Conservation (phyloP, 306 rosid genomes). For the Echinosophora koreensis region DNA sequence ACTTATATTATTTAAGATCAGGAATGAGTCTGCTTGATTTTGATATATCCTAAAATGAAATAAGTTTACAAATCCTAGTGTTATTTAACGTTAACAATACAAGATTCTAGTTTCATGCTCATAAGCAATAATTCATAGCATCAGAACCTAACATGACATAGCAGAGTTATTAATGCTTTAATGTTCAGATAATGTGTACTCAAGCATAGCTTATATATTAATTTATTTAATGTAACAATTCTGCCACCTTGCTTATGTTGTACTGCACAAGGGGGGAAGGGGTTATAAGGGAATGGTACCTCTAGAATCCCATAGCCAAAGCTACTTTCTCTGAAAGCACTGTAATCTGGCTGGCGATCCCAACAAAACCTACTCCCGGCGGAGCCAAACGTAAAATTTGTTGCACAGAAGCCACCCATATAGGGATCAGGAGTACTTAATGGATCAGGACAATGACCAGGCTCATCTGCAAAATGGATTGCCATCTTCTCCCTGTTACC, state of each 20-base stretch:
- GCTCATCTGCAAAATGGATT: slow-evolving; percentile 61
- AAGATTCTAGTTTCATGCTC: slow-evolving; percentile 1
- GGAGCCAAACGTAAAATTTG: slow-evolving; percentile 69
- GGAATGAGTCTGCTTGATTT: slow-evolving; percentile 4
- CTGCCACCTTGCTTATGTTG: background rate
- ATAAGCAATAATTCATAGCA: slow-evolving; percentile 9
- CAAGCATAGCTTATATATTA: background rate
- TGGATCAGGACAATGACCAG: slow-evolving; percentile 74
- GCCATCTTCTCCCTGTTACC: slow-evolving; percentile 94
- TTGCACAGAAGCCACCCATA: slow-evolving; percentile 72
- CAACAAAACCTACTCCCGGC: slow-evolving; percentile 75
- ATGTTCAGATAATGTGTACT: slow-evolving; percentile 3
- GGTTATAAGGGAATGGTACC: slow-evolving; percentile 54
- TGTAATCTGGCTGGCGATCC: slow-evolving; percentile 78
- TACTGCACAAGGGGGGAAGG: background rate
- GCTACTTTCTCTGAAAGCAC: slow-evolving; percentile 82
- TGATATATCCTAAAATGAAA: background rate
- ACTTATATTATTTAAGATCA: background rate
- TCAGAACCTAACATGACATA: slow-evolving; percentile 35
- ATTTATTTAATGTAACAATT: slow-evolving; percentile 26
- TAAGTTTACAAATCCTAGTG: background rate
- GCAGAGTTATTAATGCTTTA: slow-evolving; percentile 12
- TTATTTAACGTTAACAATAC: slow-evolving; percentile 7
- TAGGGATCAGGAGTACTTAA: slow-evolving; percentile 54
- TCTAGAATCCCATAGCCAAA: slow-evolving; percentile 84